A percentile compares a stretch with the other conserved stretches of the same genome.
Conservation (phyloP, 1,139 yeast species). For the Geotrichum restrictum region DNA sequence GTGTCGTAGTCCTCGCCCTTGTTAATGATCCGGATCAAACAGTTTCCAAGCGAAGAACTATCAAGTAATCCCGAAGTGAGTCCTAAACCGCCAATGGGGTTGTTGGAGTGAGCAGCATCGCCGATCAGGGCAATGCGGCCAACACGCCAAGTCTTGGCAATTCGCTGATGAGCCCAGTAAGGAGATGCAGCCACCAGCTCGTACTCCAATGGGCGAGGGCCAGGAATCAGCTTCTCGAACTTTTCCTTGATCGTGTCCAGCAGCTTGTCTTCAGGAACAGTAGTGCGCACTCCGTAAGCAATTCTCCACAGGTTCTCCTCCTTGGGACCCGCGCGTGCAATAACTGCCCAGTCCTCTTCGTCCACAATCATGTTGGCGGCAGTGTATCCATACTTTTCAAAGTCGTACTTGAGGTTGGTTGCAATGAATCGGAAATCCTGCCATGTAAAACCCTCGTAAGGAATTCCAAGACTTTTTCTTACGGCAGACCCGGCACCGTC, state of each 20-base stretch:
- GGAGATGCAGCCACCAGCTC: not conserved
- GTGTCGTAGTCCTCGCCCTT: not conserved
- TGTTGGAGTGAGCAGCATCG: not conserved
- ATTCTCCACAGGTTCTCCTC: constrained; percentile 3
- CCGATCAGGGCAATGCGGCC: not conserved
- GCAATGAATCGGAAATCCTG: not conserved
- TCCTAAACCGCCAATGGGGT: not conserved
- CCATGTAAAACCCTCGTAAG: constrained; percentile 1
- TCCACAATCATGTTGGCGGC: constrained; percentile 3
- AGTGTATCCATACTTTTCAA: constrained; percentile 1
- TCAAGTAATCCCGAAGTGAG: not conserved
- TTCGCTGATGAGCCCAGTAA: constrained; percentile 1
- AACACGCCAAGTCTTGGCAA: not conserved
- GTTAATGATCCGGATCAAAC: not conserved
- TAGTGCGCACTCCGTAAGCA: not conserved
- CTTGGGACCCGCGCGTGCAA: not conserved
- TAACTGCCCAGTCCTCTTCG: not conserved
- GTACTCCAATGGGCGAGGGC: not conserved
- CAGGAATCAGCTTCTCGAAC: not conserved
- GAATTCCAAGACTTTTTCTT: not conserved
- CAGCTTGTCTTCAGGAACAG: not conserved
- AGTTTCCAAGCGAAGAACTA: not conserved
- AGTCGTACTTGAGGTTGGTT: constrained; percentile 1
- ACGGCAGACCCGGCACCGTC: not conserved
- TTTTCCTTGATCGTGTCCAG: not conserved